Conservation (phyloP, 2,329 filamentous ascomycete species). For the Fusarium circinatum region DNA sequence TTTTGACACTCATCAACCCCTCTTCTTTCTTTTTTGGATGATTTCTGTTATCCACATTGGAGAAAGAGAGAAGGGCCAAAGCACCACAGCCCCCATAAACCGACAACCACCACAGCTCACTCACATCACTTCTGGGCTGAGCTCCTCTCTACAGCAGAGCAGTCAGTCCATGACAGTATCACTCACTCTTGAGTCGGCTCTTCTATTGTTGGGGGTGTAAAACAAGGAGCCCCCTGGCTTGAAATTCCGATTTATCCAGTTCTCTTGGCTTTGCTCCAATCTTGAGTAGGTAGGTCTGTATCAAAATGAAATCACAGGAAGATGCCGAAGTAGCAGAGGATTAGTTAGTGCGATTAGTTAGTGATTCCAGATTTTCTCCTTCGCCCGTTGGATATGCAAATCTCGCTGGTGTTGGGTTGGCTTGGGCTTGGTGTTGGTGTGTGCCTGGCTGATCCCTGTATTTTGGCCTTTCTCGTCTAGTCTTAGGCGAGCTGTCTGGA, state of each 20-base stretch:
- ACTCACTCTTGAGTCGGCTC: constrained; percentile 3
- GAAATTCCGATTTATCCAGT: neutral
- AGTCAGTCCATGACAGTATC: neutral
- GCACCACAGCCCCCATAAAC: constrained; percentile 17
- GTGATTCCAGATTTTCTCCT: constrained; percentile 12
- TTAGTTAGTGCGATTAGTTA: neutral
- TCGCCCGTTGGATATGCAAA: constrained; percentile 2
- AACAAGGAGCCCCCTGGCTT: neutral
- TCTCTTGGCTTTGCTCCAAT: constrained; percentile 8
- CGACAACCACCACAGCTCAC: constrained; percentile 1
- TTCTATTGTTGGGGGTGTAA: constrained; percentile 13
- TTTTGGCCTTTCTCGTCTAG: neutral
- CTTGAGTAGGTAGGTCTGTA: constrained; percentile 1
- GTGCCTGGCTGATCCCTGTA: constrained; percentile 26
- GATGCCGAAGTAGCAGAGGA: constrained; percentile 8
- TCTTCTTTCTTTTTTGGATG: neutral
- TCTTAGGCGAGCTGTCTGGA: constrained; percentile 7
- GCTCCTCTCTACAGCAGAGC: neutral
- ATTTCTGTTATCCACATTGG: constrained; percentile 4
- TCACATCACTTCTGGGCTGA: constrained; percentile 5
- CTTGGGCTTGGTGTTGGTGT: neutral
- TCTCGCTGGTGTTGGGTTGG: constrained; percentile 6
- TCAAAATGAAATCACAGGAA: constrained; percentile 20
- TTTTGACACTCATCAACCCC: neutral
- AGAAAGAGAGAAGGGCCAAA: constrained; percentile 19